Percentiles rank a stretch among this genome's conserved stretches.
Conservation (phyloP, 257 asterid species). For the Phtheirospermum japonicum region DNA sequence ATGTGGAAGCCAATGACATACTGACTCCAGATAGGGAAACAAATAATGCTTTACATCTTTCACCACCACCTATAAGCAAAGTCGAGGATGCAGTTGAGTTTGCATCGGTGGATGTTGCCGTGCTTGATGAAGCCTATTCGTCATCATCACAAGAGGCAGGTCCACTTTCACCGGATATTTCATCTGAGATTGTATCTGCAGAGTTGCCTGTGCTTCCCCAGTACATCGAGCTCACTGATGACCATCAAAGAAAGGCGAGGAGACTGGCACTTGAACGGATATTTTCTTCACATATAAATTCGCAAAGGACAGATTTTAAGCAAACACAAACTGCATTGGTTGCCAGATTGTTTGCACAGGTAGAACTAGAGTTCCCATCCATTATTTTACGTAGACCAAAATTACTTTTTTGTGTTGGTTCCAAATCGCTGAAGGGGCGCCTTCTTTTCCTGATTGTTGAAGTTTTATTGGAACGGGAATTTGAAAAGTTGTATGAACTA, state of each 20-base stretch:
- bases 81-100: slow-evolving; percentile 45
- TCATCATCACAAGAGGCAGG: slow-evolving; percentile 74
- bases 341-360: slow-evolving; percentile 93
- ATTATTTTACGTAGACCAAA: slow-evolving; percentile 25
- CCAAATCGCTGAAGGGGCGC: slow-evolving; percentile 26
- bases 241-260: slow-evolving; percentile 50
- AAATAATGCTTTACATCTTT: slow-evolving; percentile 35
- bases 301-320: slow-evolving; percentile 52
- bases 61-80: slow-evolving; percentile 40
- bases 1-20: slow-evolving; percentile 37
- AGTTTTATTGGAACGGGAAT: slow-evolving; percentile 24
- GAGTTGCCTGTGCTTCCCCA: slow-evolving; percentile 64
- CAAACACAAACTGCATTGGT: slow-evolving; percentile 80
- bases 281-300: slow-evolving; percentile 57
- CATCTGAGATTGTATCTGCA: slow-evolving; percentile 49
- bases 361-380: slow-evolving; percentile 37
- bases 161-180: slow-evolving; percentile 47
- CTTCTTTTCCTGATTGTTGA: slow-evolving; percentile 21
- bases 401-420: slow-evolving; percentile 21
- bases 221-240: slow-evolving; percentile 57
- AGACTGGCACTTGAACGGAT: slow-evolving; percentile 69
- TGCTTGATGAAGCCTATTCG: slow-evolving; percentile 70
- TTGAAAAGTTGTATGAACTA: slow-evolving; percentile 17
- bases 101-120: slow-evolving; percentile 35
- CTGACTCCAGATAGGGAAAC: slow-evolving; percentile 38